Evolutionary conservation across 768 basidiomycete genomes (phyloP).

Genomic region (Boletus reticuloceps): DNA sequence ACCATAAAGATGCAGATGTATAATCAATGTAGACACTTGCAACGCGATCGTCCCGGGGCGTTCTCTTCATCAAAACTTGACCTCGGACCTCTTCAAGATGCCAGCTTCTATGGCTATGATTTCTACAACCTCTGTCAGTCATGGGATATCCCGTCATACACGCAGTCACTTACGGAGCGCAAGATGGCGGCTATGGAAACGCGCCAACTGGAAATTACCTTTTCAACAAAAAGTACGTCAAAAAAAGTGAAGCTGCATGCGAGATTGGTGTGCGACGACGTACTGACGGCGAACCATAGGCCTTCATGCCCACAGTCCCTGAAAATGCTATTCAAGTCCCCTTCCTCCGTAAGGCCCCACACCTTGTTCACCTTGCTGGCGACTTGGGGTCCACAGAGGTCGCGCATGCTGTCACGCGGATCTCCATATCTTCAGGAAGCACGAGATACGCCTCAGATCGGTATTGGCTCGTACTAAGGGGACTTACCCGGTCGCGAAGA

Average conservation of each 20-base stretch:
- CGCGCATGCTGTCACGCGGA: slow-evolving; percentile 36
- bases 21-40: no score
- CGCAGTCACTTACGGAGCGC: slow-evolving; percentile 26
- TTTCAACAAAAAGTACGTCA: not conserved
- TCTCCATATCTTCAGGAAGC: slow-evolving; percentile 43
- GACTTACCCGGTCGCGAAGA: slow-evolving; percentile 32
- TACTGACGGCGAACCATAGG: slow-evolving; percentile 30
- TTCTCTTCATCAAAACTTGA: slow-evolving; percentile 13
- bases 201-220: slow-evolving; percentile 24
- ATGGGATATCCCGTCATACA: not conserved
- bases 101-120: slow-evolving; percentile 32
- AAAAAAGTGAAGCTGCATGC: not conserved
- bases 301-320: slow-evolving; percentile 37
- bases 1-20: no score
- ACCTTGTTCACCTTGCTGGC: slow-evolving; percentile 45
- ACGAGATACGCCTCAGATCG: not conserved
- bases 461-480: no score
- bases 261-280: not conserved
- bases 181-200: slow-evolving; percentile 30
- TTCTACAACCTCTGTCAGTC: slow-evolving; percentile 15
- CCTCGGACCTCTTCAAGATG: slow-evolving; percentile 22
- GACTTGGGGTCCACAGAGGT: slow-evolving; percentile 46
- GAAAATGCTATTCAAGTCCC: slow-evolving; percentile 48
- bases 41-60: not conserved
- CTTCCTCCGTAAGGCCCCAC: slow-evolving; percentile 65